These are phyloP conservation scores for Tricholoma bakamatsutake DNA, from an alignment of 768 basidiomycete species.

Conservation along the genomic window DNA sequence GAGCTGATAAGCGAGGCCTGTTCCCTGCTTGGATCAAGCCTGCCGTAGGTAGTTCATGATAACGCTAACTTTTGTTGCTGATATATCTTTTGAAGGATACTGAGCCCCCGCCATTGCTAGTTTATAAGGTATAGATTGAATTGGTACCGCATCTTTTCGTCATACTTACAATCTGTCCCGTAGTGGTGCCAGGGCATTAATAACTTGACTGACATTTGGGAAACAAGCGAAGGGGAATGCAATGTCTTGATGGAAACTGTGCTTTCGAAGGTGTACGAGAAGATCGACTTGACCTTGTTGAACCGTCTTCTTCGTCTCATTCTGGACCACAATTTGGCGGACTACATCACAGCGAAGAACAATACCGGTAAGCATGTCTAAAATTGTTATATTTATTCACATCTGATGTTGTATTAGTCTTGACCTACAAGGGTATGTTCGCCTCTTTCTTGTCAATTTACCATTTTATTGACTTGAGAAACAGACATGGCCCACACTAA, in stretches of 20 bases:
- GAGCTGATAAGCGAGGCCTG: constrained; percentile 92
- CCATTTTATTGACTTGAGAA: constrained; percentile 6
- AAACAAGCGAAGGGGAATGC: constrained; percentile 96
- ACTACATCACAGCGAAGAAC: constrained; percentile 99
- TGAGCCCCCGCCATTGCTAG: constrained; percentile 92
- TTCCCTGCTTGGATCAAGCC: constrained; percentile 99
- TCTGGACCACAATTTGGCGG: constrained; percentile 96
- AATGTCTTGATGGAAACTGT: constrained; percentile 99
- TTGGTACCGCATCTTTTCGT: neutral
- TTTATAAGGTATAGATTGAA: constrained; percentile 65
- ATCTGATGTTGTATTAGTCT: constrained; percentile 30
- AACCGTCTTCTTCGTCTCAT: constrained; percentile 95
- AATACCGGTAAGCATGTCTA: constrained; percentile 57
- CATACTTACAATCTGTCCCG: neutral
- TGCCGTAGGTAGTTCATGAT: constrained; percentile 37
- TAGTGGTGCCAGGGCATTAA: constrained; percentile 99
- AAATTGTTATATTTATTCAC: neutral
- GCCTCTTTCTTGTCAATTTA: neutral
- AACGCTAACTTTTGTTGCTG: neutral
- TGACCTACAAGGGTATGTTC: constrained; percentile 76
- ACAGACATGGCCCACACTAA: constrained; percentile 95
- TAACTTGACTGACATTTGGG: constrained; percentile 97
- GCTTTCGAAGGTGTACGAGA: constrained; percentile 96
- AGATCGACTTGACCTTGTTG: constrained; percentile 93
- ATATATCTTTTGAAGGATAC: constrained; percentile 50